Conservation (phyloP, 345 rosid genomes). For the Melaleuca quinquenervia region DNA sequence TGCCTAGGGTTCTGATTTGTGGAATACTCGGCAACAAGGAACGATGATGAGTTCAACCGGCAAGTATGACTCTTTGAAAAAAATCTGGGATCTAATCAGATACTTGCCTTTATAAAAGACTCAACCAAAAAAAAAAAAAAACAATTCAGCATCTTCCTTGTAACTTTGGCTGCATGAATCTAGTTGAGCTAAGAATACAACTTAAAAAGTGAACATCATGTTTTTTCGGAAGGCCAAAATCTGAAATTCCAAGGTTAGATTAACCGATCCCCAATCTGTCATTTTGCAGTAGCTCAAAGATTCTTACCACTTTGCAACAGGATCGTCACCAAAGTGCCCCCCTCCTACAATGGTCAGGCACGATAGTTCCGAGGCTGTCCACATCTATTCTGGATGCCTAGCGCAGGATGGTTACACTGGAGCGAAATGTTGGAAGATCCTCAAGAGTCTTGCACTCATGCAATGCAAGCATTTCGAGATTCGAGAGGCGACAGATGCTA, state of each 20-base stretch:
- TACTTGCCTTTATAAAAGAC: rapidly evolving
- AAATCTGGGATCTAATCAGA: not conserved
- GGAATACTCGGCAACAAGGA: not conserved
- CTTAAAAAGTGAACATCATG: not conserved
- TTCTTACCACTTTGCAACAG: not conserved
- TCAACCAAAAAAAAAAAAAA: too few relatives aligned
- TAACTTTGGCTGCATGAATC: not conserved
- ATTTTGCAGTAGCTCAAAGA: not conserved
- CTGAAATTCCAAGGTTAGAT: not conserved
- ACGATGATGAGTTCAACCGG: rapidly evolving
- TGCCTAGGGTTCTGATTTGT: not conserved
- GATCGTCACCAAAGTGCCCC: rapidly evolving
- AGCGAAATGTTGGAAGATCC: not conserved
- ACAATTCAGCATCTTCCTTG: not conserved
- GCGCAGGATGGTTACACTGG: rapidly evolving
- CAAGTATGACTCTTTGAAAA: rapidly evolving
- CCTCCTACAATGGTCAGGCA: not conserved
- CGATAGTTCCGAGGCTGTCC: not conserved
- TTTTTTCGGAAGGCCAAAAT: not conserved
- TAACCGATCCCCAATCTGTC: rapidly evolving
- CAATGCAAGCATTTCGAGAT: rapidly evolving
- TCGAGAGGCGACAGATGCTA: rapidly evolving
- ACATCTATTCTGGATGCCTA: not conserved
- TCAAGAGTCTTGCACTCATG: rapidly evolving
- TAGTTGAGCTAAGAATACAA: not conserved